These are phyloP conservation scores for Pseudonitzschia pungens DNA, from an alignment of 108 stramenopile genomes.

Conservation along the genomic window DNA sequence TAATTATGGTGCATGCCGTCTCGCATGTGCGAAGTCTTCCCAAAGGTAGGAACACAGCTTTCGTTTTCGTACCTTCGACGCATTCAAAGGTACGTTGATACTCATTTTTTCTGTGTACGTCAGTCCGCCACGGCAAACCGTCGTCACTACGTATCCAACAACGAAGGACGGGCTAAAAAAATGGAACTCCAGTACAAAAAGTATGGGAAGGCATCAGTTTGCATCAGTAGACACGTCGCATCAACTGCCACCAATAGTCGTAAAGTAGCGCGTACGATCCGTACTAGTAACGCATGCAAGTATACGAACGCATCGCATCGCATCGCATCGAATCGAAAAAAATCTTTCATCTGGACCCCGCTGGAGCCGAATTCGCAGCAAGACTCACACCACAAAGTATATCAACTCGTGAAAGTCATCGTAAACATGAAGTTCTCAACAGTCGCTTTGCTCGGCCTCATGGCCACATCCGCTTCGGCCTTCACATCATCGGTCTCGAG, in stretches of 20 bases:
- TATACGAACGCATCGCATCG: background rate
- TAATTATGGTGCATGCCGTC: too few relatives aligned
- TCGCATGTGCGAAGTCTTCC: too few relatives aligned
- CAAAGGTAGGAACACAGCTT: too few relatives aligned
- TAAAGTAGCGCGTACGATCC: background rate
- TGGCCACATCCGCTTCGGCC: constrained; percentile 7
- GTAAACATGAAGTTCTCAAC: constrained; percentile 12
- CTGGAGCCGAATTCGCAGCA: background rate
- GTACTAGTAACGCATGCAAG: background rate
- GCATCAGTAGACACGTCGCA: background rate
- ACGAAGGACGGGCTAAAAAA: too few relatives aligned
- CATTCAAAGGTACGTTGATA: background rate
- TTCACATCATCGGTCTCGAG: background rate
- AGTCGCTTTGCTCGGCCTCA: background rate
- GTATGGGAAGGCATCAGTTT: background rate
- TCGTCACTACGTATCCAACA: background rate
- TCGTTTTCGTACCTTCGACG: too few relatives aligned
- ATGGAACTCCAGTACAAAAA: too few relatives aligned
- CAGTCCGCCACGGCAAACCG: background rate
- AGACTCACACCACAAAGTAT: background rate
- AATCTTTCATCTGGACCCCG: background rate
- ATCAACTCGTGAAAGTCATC: background rate
- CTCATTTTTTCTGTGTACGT: background rate
- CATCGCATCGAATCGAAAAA: background rate
- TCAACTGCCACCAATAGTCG: background rate